Conservation (phyloP, 345 rosid genomes). For the Zanthoxylum bungeanum region DNA sequence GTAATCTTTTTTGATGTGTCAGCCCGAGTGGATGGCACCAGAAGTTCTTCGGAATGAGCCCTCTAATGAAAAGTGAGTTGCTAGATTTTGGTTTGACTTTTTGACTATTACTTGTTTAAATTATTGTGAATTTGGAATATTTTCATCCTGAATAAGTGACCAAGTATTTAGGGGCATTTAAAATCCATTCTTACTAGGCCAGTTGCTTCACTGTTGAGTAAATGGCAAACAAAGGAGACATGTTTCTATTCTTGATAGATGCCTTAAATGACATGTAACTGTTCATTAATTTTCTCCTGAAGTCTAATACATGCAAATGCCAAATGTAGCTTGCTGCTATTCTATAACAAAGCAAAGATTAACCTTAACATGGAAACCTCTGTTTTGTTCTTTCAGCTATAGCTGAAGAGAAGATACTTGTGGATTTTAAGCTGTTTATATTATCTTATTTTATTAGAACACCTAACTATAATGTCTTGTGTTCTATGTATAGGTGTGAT, state of each 20-base stretch:
- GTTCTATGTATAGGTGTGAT: slow-evolving; percentile 68
- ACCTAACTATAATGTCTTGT: slow-evolving; percentile 8
- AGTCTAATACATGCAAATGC: background rate
- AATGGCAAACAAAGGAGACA: background rate
- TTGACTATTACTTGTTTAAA: background rate
- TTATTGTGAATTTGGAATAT: background rate
- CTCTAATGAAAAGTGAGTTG: slow-evolving; percentile 92
- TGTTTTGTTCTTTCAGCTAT: background rate
- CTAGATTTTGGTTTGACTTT: slow-evolving; percentile 4
- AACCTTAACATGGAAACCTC: background rate
- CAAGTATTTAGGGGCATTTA: background rate
- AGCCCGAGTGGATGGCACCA: slow-evolving; percentile 99
- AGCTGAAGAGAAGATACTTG: background rate
- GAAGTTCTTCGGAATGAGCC: slow-evolving; percentile 97
- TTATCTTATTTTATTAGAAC: background rate
- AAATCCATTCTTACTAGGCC: background rate
- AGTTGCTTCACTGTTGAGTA: background rate
- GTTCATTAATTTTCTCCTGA: too few species aligned
- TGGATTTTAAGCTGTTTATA: background rate
- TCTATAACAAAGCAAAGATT: background rate
- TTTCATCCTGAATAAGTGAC: background rate
- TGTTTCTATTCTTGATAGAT: background rate
- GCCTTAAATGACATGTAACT: background rate
- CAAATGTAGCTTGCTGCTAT: background rate
- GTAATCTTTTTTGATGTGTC: slow-evolving; percentile 30